Conservation (phyloP, 2,329 filamentous ascomycete genomes). For the Beauveria sp. region DNA sequence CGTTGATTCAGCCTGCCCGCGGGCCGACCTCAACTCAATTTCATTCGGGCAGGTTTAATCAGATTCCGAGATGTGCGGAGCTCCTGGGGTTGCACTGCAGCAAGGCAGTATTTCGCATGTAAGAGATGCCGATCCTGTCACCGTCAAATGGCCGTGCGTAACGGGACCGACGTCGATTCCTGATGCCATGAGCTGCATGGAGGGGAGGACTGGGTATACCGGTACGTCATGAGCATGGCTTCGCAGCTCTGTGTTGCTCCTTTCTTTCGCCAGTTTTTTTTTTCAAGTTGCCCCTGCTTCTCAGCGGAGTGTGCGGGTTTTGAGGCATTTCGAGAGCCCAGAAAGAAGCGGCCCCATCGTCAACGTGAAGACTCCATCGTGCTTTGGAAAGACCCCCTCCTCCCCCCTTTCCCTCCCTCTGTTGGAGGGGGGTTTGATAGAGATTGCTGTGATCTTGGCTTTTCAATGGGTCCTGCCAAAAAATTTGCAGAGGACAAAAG, state of each 20-base stretch:
- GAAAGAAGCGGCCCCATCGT: background rate
- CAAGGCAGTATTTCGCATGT: background rate
- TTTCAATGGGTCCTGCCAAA: no score
- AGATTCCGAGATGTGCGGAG: conserved; percentile 1
- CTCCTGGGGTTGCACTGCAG: background rate
- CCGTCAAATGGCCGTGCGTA: background rate
- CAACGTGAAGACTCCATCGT: no score
- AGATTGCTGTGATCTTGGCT: no score
- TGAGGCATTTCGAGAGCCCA: background rate
- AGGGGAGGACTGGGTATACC: background rate
- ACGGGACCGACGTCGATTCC: background rate
- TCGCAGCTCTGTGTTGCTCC: background rate
- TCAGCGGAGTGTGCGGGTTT: no score
- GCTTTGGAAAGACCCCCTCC: no score
- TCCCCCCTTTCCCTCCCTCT: no score
- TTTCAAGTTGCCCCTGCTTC: background rate
- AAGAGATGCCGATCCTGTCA: background rate
- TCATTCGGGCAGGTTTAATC: background rate
- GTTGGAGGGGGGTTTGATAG: no score
- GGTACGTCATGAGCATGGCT: background rate
- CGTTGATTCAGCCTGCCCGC: no score
- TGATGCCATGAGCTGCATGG: background rate
- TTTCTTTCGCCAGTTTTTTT: background rate
- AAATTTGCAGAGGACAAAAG: no score
- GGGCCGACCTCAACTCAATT: background rate